A percentile compares a stretch with the other conserved stretches of the same genome.
phyloP scores from a whole-genome alignment of 2,329 filamentous ascomycete species.

The Botryosphaeria dothidea region DNA sequence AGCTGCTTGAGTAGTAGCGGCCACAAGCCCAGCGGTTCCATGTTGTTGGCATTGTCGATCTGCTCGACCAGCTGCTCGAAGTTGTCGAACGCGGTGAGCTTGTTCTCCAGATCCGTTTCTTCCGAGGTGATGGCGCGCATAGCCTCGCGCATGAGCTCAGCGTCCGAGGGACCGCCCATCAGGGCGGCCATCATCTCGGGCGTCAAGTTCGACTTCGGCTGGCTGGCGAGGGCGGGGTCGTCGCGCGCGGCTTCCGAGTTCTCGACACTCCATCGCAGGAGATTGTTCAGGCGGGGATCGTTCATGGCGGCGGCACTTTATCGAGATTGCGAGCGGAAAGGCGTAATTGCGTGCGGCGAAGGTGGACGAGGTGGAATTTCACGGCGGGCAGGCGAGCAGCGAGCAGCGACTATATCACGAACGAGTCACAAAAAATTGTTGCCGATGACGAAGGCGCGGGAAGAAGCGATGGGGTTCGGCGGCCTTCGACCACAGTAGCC shows the following conservation, averaged over 20 bases:
- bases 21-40: constrained; percentile 79
- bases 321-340: not conserved
- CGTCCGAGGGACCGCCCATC: constrained; percentile 83
- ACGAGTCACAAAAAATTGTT: constrained; percentile 14
- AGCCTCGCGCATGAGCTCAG: constrained; percentile 84
- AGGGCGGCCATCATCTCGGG: constrained; percentile 72
- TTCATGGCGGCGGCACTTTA: constrained; percentile 39
- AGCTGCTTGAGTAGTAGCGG: constrained; percentile 73
- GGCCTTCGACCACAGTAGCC: constrained; percentile 22
- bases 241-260: constrained; percentile 54
- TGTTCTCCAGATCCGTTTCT: constrained; percentile 70
- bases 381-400: constrained; percentile 3
- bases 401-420: not conserved
- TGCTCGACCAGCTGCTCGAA: constrained; percentile 90
- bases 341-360: not conserved
- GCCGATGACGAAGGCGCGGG: constrained; percentile 20
- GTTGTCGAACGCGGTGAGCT: constrained; percentile 87
- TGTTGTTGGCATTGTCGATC: constrained; percentile 96
- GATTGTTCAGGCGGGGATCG: constrained; percentile 69
- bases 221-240: constrained; percentile 30
- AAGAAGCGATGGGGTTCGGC: constrained; percentile 22
- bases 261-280: constrained; percentile 77
- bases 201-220: constrained; percentile 53
- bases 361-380: not conserved
- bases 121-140: constrained; percentile 73